Conservation (phyloP, 495 filamentous ascomycete genomes). For the Copromyces sp. region DNA sequence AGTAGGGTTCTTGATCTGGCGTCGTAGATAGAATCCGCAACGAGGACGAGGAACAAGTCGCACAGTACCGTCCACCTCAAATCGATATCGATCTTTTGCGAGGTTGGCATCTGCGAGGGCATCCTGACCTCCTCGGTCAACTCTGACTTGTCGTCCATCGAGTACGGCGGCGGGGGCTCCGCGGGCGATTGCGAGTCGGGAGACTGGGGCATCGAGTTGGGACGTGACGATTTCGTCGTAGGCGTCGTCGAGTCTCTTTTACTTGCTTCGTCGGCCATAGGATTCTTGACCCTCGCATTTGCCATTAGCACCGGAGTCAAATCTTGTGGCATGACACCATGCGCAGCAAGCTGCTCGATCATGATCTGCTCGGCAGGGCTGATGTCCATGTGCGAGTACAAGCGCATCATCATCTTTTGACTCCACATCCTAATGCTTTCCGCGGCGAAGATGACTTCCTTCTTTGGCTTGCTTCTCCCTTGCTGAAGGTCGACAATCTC, state of each 20-base stretch:
- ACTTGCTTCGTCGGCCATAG: constrained; percentile 47
- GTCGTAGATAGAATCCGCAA: constrained; percentile 92
- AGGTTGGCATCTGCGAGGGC: constrained; percentile 69
- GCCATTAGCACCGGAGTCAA: constrained; percentile 81
- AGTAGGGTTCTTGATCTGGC: constrained; percentile 76
- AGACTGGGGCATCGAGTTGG: constrained; percentile 13
- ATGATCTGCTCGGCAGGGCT: constrained; percentile 85
- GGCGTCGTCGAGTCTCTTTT: constrained; percentile 4
- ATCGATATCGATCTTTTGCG: constrained; percentile 85
- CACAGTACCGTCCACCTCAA: constrained; percentile 96
- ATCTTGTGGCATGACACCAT: constrained; percentile 78
- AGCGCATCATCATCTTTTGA: constrained; percentile 89
- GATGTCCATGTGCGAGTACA: constrained; percentile 97
- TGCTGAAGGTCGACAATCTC: constrained; percentile 50
- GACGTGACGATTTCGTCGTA: constrained; percentile 11
- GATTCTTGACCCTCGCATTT: constrained; percentile 88
- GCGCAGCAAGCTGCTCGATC: constrained; percentile 92
- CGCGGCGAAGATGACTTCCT: constrained; percentile 51
- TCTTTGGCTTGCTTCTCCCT: constrained; percentile 46
- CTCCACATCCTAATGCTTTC: constrained; percentile 92
- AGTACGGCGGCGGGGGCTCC: constrained; percentile 61
- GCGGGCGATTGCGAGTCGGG: constrained; percentile 27
- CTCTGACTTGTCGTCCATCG: constrained; percentile 57
- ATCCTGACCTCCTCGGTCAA: constrained; percentile 60
- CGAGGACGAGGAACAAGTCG: constrained; percentile 88